phyloP scores from a whole-genome alignment of 129 eudicot species.

The Scalesia atractyloides region DNA sequence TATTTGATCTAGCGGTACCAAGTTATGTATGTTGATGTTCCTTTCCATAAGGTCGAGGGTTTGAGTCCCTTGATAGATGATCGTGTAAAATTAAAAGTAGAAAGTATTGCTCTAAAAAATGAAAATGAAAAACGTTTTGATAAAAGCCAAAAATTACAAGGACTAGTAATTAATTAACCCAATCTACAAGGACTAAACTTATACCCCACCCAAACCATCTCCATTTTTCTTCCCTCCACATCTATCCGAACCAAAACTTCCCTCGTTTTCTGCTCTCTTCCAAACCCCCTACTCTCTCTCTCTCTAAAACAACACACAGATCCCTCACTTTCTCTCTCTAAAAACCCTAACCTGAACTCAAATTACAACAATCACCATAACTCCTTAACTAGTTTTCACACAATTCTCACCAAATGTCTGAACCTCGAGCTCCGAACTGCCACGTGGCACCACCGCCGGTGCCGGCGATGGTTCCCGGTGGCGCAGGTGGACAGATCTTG shows the following conservation, averaged over 20 bases:
- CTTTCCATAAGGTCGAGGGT: too few species aligned
- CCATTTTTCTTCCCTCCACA: slow-evolving; percentile 89
- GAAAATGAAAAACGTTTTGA: too few species aligned
- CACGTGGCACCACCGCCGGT: slow-evolving; percentile 52
- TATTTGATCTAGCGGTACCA: too few species aligned
- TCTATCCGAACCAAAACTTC: slow-evolving; percentile 89
- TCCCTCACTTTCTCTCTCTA: slow-evolving; percentile 27
- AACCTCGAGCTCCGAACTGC: slow-evolving; percentile 44
- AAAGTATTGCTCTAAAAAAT: too few species aligned
- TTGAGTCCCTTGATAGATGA: too few species aligned
- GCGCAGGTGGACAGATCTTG: slow-evolving; percentile 51
- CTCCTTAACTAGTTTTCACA: background rate
- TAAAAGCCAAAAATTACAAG: background rate
- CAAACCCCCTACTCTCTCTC: slow-evolving; percentile 44
- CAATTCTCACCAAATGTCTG: slow-evolving; percentile 31
- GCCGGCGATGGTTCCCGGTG: slow-evolving; percentile 35
- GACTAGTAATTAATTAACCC: slow-evolving; percentile 8
- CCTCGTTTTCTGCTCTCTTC: slow-evolving; percentile 66
- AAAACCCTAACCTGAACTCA: slow-evolving; percentile 30
- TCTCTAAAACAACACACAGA: slow-evolving; percentile 19
- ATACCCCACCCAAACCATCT: background rate
- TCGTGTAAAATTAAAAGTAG: too few species aligned
- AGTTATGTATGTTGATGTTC: too few species aligned
- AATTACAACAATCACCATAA: background rate
- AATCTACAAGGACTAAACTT: slow-evolving; percentile 27